Percentiles rank a stretch among this genome's conserved stretches.
Conservation (phyloP, 2,329 filamentous ascomycete genomes). For the Dactylonectria macrodidyma region DNA sequence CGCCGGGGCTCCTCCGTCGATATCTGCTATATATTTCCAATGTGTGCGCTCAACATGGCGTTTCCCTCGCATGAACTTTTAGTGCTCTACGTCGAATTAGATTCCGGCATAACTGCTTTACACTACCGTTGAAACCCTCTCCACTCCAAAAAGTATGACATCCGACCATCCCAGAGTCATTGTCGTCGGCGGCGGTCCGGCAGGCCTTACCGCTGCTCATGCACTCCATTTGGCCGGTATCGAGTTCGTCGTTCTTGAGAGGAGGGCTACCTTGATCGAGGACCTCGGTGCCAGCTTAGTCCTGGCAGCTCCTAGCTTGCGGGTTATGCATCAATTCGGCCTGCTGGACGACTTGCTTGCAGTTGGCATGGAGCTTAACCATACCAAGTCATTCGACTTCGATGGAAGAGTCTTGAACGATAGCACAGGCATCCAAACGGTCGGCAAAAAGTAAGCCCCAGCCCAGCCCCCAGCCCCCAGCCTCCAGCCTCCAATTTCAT, state of each 20-base stretch:
- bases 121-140: too few species aligned
- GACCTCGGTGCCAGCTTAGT: slow-evolving; percentile 37
- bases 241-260: slow-evolving; percentile 51
- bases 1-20: too few species aligned
- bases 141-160: too few species aligned
- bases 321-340: slow-evolving; percentile 25
- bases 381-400: background rate
- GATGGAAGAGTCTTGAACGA: background rate
- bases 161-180: slow-evolving; percentile 39
- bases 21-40: too few species aligned
- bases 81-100: too few species aligned
- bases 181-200: slow-evolving; percentile 51
- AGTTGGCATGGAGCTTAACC: background rate
- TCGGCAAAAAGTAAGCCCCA: background rate
- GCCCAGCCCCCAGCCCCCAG: too few species aligned
- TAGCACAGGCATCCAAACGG: background rate
- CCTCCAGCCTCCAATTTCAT: background rate
- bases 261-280: slow-evolving; percentile 36
- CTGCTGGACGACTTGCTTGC: slow-evolving; percentile 10
- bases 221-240: slow-evolving; percentile 49
- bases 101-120: too few species aligned
- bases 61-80: too few species aligned
- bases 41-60: too few species aligned
- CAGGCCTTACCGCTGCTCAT: slow-evolving; percentile 43
- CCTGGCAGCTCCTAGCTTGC: slow-evolving; percentile 3